phyloP scores from a whole-genome alignment of 176 grass and related monocot genomes.

The Eragrostis curvula region DNA sequence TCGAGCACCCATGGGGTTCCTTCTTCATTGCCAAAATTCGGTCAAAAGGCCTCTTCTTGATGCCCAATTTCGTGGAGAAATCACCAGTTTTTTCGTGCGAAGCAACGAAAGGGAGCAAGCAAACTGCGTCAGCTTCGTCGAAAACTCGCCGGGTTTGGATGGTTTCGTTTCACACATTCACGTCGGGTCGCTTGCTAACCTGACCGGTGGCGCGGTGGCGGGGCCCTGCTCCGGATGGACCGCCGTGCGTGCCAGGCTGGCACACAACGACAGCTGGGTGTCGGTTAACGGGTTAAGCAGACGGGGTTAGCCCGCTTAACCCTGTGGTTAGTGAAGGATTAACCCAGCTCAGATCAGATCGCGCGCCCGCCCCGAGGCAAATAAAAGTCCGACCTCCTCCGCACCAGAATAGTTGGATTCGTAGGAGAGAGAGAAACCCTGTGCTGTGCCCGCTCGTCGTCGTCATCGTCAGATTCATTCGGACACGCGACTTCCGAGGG shows the following conservation, averaged over 20 bases:
- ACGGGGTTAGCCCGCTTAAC: background rate
- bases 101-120: background rate
- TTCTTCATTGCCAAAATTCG: background rate
- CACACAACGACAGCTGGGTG: slow-evolving; percentile 24
- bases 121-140: background rate
- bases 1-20: background rate
- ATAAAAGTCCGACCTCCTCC: background rate
- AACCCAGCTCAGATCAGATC: background rate
- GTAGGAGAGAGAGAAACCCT: background rate
- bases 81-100: background rate
- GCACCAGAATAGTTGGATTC: slow-evolving; percentile 26
- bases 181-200: background rate
- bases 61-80: background rate
- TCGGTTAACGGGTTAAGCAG: slow-evolving; percentile 14
- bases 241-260: slow-evolving; percentile 26
- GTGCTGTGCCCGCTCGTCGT: background rate
- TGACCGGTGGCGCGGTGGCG: background rate
- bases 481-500: slow-evolving; percentile 26
- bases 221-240: background rate
- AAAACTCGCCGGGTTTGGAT: slow-evolving; percentile 10
- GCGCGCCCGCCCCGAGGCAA: slow-evolving; percentile 10
- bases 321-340: background rate
- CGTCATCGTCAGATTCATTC: slow-evolving; percentile 15
- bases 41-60: background rate
- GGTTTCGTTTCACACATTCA: background rate